Conservation (phyloP, 2,329 filamentous ascomycete genomes). For the Berkeleyomyces rouxiae region DNA sequence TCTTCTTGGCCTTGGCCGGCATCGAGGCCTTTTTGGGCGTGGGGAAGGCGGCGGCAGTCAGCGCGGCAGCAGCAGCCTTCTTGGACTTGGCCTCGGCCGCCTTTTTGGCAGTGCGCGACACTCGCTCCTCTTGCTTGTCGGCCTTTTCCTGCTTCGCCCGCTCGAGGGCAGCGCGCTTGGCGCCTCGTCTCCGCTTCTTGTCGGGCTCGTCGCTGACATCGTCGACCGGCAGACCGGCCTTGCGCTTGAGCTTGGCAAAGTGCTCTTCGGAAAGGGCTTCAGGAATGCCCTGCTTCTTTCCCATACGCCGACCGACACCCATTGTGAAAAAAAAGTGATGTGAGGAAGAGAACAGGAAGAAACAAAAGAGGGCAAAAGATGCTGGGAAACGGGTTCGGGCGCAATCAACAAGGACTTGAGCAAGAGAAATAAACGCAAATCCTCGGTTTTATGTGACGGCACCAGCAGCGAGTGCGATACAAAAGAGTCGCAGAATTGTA, state of each 20-base stretch:
- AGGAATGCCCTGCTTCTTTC: slow-evolving; percentile 85
- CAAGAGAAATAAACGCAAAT: background rate
- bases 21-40: slow-evolving; percentile 18
- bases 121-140: slow-evolving; percentile 20
- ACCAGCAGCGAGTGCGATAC: background rate
- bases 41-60: slow-evolving; percentile 17
- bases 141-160: slow-evolving; percentile 17
- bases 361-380: background rate
- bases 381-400: background rate
- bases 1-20: slow-evolving; percentile 21
- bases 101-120: slow-evolving; percentile 20
- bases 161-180: slow-evolving; percentile 21
- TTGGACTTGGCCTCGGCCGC: slow-evolving; percentile 18
- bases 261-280: slow-evolving; percentile 66
- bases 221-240: slow-evolving; percentile 53
- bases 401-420: background rate
- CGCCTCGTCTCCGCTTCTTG: slow-evolving; percentile 40
- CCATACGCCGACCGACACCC: slow-evolving; percentile 84
- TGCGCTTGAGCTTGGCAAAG: slow-evolving; percentile 68
- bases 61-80: slow-evolving; percentile 21
- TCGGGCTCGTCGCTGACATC: slow-evolving; percentile 38
- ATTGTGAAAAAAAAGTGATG: slow-evolving; percentile 33
- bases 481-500: background rate
- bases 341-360: background rate
- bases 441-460: background rate